Percentiles rank a stretch among this genome's conserved stretches.
phyloP scores from a whole-genome alignment of 2,329 filamentous ascomycete genomes.

The Zasmidium cellare region DNA sequence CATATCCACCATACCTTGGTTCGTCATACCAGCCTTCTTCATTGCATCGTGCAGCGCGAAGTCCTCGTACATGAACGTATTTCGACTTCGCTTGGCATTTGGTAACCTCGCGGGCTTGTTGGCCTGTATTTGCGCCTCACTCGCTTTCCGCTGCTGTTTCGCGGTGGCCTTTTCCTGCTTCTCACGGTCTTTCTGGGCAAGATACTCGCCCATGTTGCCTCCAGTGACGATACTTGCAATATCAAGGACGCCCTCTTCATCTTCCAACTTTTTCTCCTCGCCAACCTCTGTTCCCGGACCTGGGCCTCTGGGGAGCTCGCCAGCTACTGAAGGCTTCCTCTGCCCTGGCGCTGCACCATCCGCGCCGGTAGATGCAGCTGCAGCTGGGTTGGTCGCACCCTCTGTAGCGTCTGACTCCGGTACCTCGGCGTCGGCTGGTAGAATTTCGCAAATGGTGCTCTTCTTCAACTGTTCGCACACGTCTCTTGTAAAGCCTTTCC shows the following conservation, averaged over 20 bases:
- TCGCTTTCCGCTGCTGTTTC: conserved; percentile 53
- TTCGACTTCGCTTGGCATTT: conserved; percentile 70
- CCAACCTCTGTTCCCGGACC: conserved; percentile 57
- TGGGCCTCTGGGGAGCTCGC: conserved; percentile 52
- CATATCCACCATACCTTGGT: conserved; percentile 50
- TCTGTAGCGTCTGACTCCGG: conserved; percentile 49
- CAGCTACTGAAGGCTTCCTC: conserved; percentile 40
- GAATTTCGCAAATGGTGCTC: conserved; percentile 62
- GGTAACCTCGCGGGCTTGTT: conserved; percentile 63
- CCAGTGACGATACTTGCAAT: conserved; percentile 82
- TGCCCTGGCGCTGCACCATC: conserved; percentile 46
- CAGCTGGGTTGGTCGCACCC: conserved; percentile 52
- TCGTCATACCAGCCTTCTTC: conserved; percentile 50
- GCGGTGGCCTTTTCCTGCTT: conserved; percentile 65
- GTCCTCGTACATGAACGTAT: conserved; percentile 74
- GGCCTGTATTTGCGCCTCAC: conserved; percentile 53
- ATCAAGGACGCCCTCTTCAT: conserved; percentile 74
- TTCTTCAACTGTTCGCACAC: conserved; percentile 68
- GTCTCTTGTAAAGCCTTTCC: conserved; percentile 59
- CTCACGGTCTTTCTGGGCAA: conserved; percentile 80
- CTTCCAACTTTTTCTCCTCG: conserved; percentile 51
- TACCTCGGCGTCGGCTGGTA: conserved; percentile 55
- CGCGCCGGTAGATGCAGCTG: conserved; percentile 57
- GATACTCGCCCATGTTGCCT: conserved; percentile 72
- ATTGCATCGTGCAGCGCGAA: conserved; percentile 56